Percentiles rank a stretch among this genome's conserved stretches.
These are phyloP conservation scores for Fraxinus angustifolia DNA, from an alignment of 305 asterid genomes.

Conservation along the genomic window DNA sequence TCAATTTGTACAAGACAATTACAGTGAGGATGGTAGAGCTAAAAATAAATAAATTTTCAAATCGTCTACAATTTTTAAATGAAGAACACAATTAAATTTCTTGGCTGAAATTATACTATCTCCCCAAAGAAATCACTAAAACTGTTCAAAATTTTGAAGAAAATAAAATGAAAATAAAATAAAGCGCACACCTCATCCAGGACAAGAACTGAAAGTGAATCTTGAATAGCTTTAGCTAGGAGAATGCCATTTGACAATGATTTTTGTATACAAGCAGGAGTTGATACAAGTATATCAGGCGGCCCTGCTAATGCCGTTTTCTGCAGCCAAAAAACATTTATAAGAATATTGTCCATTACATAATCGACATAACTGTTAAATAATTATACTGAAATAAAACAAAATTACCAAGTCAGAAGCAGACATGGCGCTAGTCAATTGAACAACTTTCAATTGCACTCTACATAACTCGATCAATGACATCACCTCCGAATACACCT, in stretches of 20 bases:
- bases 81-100: background rate
- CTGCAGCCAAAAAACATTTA: constrained; percentile 29
- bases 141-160: background rate
- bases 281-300: constrained; percentile 74
- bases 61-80: background rate
- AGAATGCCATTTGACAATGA: constrained; percentile 57
- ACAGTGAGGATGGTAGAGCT: background rate
- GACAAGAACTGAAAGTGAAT: constrained; percentile 73
- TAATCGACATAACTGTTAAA: background rate
- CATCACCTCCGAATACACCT: constrained; percentile 69
- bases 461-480: constrained; percentile 73
- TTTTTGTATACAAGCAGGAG: constrained; percentile 78
- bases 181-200: constrained; percentile 78
- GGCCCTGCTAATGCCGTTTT: constrained; percentile 71
- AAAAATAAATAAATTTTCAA: background rate
- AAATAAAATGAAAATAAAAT: background rate
- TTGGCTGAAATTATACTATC: background rate
- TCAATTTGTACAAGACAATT: background rate
- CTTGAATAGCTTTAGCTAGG: constrained; percentile 64
- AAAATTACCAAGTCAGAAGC: constrained; percentile 57
- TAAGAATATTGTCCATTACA: background rate
- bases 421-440: constrained; percentile 72
- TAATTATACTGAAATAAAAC: background rate
- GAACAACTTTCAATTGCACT: constrained; percentile 69
- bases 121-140: background rate